Evolutionary conservation across 2,329 filamentous ascomycete genomes (phyloP), one percentile per base, ranked within the genome.

Genomic region (Thelonectria rubi): DNA sequence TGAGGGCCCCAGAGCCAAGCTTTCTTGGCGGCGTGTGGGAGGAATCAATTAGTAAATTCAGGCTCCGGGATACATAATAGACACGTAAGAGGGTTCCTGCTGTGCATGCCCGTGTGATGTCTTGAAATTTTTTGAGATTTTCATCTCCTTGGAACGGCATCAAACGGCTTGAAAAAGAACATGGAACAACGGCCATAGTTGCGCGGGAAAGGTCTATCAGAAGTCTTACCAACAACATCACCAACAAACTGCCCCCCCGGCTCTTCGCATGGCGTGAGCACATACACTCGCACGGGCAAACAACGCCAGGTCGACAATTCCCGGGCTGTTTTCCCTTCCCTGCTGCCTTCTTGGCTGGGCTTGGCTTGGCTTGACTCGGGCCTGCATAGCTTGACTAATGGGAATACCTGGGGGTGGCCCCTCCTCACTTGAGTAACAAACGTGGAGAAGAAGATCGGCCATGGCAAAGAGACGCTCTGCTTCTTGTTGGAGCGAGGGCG

Each of bases 11-110:
- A 52, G 49, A 55, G 66, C 62, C 63, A 62, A 54, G 56, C 64
- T 64, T 67, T 63, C 68, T 66, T 58, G 51, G 54, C 58, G 57
- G 58, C 65, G 57, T 57, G 58, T 62, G 63, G 58, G 58, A 58
- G 55, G 62, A 69, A 67, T 69, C 67, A 60, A 58, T 71, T 68
- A 71, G 69, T 67, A 71, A 70, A 65, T 55, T 55, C 60, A 62
- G 58, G 47, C 52, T 55, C 64, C 55, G 39, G 63, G 55, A 57
- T 65, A 69, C 63, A 54, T 68, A 66, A 69, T 57, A 66, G 64
- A 60, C 69, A 71, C 68, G 69, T 71, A 71, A 71, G 64, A 68
- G 65, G 45, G 8, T 52, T 42, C n/a, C 53, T 55, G 6, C 32
- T 49, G 12, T 42, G 52, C 40, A 24, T 42, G 43, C 12, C 39